These are phyloP conservation scores for Cardiospermum halicacabum DNA, from an alignment of 345 rosid species.

Conservation along the genomic window DNA sequence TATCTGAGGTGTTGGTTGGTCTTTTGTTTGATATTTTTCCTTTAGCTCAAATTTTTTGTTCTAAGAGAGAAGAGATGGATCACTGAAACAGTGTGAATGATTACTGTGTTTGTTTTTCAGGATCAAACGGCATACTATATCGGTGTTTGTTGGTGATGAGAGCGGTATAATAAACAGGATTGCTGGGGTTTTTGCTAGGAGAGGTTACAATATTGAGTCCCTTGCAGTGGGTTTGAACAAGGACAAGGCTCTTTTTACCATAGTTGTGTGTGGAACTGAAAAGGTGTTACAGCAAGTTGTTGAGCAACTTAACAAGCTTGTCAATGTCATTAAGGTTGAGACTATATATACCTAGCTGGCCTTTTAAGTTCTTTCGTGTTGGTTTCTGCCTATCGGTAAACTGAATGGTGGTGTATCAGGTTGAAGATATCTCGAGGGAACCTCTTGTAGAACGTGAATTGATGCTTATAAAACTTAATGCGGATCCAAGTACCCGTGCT, in stretches of 20 bases:
- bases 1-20: not conserved
- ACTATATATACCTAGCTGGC: not conserved
- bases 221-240: conserved; percentile 92
- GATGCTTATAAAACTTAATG: conserved; percentile 81
- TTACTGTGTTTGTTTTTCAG: conserved; percentile 28
- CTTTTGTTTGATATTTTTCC: not conserved
- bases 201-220: conserved; percentile 96
- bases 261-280: conserved; percentile 86
- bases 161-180: conserved; percentile 97
- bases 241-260: conserved; percentile 91
- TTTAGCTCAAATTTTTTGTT: not conserved
- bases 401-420: conserved; percentile 37
- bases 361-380: not conserved
- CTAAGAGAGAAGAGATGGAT: not conserved
- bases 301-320: conserved; percentile 95
- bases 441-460: conserved; percentile 94
- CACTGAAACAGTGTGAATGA: not conserved
- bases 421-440: conserved; percentile 83
- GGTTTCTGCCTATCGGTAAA: not conserved
- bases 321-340: conserved; percentile 81
- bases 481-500: conserved; percentile 49
- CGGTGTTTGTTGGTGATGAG: conserved; percentile 96
- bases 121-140: conserved; percentile 76
- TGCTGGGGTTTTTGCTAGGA: conserved; percentile 93
- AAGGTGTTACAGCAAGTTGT: conserved; percentile 74